Evolutionary conservation across 805 yeast species (phyloP), one percentile per base, ranked within the genome.

Genomic region (Pichia cabralensis): DNA sequence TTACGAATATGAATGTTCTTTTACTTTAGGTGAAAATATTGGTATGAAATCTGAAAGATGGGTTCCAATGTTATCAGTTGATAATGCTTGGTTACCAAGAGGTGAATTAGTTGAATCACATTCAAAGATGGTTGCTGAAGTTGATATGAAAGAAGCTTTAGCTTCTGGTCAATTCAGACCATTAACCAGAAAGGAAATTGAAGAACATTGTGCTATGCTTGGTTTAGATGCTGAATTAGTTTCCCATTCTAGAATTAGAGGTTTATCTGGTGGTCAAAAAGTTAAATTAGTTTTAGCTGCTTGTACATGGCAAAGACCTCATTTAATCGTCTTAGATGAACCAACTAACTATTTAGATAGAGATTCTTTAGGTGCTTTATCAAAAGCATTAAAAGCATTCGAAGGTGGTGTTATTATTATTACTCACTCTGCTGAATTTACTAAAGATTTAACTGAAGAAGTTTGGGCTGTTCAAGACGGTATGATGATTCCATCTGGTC

Each of bases 111-210:
- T 80, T 55, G 96, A 92, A 77, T 84, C 96, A 55, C 98, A 92
- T 77, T 71, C 96, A 64, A 92, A 92, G 86, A 66, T 88, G 79
- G 96, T 94, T 69, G 96, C 97, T 66, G 98, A 94, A 77, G 97
- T 92, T 64, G 99, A 94, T 71, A 89, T 92, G 98, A 92, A 92
- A 82, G 99, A 89, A 76, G 98, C 99, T 68, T 80, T 92, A 64
- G 97, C 97, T 62, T 89, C 97, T 57, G 99, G 98, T 76, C 98
- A 92, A 77, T 92, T 92, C 94, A 86, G 99, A 74, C 92, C 98
- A 45, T 82, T 92, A 68, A 92, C 97, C 69, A 88, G 98, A 81
- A 92, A 92, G 80, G 98, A 92, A 75, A 92, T 92, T 60, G 98
- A 92, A 80, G 80, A 77, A 60, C 98, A 92, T 75, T 92, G 98